Conservation (phyloP, 768 basidiomycete species). For the Pleurotus tuoliensis region DNA sequence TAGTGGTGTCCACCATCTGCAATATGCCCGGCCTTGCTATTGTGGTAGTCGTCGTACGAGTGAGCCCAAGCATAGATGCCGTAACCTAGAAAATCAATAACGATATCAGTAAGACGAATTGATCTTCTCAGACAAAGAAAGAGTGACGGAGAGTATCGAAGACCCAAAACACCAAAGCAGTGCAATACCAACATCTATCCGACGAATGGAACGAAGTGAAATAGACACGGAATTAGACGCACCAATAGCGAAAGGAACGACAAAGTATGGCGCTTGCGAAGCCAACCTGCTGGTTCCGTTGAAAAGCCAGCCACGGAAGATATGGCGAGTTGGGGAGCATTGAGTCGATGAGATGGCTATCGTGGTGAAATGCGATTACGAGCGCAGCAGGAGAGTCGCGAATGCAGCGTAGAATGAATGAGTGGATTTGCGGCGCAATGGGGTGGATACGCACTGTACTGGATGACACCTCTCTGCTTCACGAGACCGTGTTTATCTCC, state of each 20-base stretch:
- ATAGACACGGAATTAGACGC: conserved; percentile 19
- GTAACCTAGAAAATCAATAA: conserved; percentile 55
- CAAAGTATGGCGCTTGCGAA: conserved; percentile 68
- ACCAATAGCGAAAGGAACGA: conserved; percentile 77
- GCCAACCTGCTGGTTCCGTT: conserved; percentile 76
- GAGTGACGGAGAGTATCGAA: neutral
- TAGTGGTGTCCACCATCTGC: conserved; percentile 36
- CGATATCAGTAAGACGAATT: neutral
- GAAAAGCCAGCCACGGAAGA: conserved; percentile 75
- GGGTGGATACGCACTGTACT: conserved; percentile 65
- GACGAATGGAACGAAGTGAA: neutral
- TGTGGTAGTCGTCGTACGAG: conserved; percentile 56
- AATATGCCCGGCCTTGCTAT: conserved; percentile 80
- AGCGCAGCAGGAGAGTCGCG: neutral
- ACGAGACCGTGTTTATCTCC: conserved; percentile 64
- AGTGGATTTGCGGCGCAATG: neutral
- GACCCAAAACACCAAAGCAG: neutral
- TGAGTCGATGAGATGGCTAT: conserved; percentile 82
- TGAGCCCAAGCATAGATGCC: conserved; percentile 79
- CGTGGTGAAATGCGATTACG: neutral
- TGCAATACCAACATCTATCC: neutral
- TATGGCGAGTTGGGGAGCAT: conserved; percentile 67
- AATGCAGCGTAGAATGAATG: neutral
- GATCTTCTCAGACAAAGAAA: neutral
- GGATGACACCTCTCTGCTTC: conserved; percentile 72